Base-by-base conservation (phyloP, 129 eudicot species). In the Scalesia atractyloides region DNA sequence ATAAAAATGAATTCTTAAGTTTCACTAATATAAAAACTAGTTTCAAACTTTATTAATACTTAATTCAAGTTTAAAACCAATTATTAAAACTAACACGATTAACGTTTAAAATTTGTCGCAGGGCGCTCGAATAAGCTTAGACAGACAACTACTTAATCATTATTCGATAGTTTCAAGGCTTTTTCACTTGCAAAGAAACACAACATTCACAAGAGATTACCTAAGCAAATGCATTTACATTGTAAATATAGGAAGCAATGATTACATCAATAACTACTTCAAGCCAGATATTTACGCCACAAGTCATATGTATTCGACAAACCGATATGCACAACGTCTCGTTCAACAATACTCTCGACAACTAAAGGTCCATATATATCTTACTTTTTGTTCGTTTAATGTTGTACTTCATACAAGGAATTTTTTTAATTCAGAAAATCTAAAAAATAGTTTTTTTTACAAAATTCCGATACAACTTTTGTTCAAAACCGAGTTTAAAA, bases 261-360 rank as follows among this genome's bases (percentile, higher is more conserved):
- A 82, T 43, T 85, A 85, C 60, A 69, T 82, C 73, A 85, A 82
- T 65, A 85, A 85, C 64, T 85, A 82, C 79, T 69, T 85, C 1
- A 18, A 26, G 69, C 85, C 85, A 30, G 53, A 18, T 4, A 2
- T 20, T 19, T 85, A 79, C 43, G 9, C 79, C 37, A 53, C 69
- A 2, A 82, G 74, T 69, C 66, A 5, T 4, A 47, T 2, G 22
- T 65, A 57, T 18, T 72, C 81, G 0, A 71, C 83, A 17, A 22
- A 79, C 0, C 66, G 60, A 46, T 85, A 30, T 10, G 85, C 87
- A 51, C 54, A 52, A 14, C 14, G 30, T 26, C 77, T 86, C 10
- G 36, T 82, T 17, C 70, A 8, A 47, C 46, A 73, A 74, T 86
- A 82, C 24, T 62, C 66, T 33, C 48, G 22, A 64, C 86, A 79